phyloP scores from a whole-genome alignment of 306 rosid species.

The Hippophae gyantsensis region DNA sequence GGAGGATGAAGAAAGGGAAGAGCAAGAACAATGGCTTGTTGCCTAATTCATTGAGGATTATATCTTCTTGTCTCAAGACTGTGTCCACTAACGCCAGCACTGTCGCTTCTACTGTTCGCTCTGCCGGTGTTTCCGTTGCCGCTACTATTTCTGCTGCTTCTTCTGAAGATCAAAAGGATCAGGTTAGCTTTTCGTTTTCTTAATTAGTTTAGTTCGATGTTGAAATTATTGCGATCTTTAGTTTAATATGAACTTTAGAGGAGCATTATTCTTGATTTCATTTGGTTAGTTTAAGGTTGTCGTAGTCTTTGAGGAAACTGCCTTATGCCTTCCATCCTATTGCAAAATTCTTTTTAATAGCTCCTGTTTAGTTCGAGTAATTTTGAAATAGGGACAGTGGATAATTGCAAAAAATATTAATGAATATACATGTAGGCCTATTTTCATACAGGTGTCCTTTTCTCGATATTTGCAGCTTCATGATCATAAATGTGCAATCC shows the following conservation, averaged over 20 bases:
- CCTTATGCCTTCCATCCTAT: no score
- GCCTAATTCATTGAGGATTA: conserved; percentile 74
- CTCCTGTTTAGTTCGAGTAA: background rate
- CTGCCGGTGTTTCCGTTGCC: conserved; percentile 82
- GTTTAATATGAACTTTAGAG: no score
- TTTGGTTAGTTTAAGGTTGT: no score
- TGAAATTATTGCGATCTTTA: no score
- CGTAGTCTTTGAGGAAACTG: no score
- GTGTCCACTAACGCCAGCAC: conserved; percentile 72
- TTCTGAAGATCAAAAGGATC: conserved; percentile 74
- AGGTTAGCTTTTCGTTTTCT: conserved; percentile 27
- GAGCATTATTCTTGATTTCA: no score
- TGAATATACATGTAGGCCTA: no score
- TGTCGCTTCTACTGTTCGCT: conserved; percentile 81
- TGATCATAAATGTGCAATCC: no score
- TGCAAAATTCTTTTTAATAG: background rate
- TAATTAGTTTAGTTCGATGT: background rate
- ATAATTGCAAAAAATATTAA: no score
- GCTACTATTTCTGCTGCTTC: conserved; percentile 53
- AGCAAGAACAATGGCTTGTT: conserved; percentile 61
- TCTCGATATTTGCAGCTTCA: no score
- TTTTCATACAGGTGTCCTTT: no score
- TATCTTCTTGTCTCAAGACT: conserved; percentile 80
- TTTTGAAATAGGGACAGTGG: background rate
- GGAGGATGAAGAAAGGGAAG: conserved; percentile 53